Base-by-base conservation (phyloP, 345 rosid species). In the Excoecaria cochinchinensis region DNA sequence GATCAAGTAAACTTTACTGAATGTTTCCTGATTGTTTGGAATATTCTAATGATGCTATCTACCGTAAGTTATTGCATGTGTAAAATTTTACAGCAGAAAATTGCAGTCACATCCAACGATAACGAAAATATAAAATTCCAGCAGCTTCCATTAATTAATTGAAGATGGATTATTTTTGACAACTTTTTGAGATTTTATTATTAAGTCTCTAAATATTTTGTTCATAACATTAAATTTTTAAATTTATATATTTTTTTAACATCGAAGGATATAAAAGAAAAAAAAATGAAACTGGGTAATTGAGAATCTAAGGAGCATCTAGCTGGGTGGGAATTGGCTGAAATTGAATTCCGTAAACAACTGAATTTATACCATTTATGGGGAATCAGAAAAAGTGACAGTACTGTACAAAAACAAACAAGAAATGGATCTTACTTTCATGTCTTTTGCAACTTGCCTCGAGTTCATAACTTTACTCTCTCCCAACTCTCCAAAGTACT, bases 341-440 rank as follows among this genome's bases (percentile, higher is more conserved):
- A 74, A 9, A 44, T 5, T 40, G 17, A 63, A 40, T 25, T 15
- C 52, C 0, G 31, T 4, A 39, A 25, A n/a, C 38, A 11, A 46
- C 42, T 76, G 55, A 39, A 51, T 40, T 69, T 40, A 69, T 76
- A 31, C 75, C 80, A 70, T 71, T 70, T 61, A 77, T 63, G 55
- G 80, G 19, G 67, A 77, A 66, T 72, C 76, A 65, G 71, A 22
- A 59, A 62, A n/a, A 6, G 50, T 44, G 36, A 1, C 8, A 53
- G 47, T 10, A 13, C 3, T 16, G 65, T 71, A 65, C 39, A 64
- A 47, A 77, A 71, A 56, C 76, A 77, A 66, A 72, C 62, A 72
- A 72, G 57, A 59, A 72, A 44, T 39, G 72, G 80, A 72, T 46
- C 62, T 39, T 39, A 51, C 60, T 69, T 69, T 60, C 69, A 59